Conservation (phyloP, 257 asterid species). For the Solanum pimpinellifolium region DNA sequence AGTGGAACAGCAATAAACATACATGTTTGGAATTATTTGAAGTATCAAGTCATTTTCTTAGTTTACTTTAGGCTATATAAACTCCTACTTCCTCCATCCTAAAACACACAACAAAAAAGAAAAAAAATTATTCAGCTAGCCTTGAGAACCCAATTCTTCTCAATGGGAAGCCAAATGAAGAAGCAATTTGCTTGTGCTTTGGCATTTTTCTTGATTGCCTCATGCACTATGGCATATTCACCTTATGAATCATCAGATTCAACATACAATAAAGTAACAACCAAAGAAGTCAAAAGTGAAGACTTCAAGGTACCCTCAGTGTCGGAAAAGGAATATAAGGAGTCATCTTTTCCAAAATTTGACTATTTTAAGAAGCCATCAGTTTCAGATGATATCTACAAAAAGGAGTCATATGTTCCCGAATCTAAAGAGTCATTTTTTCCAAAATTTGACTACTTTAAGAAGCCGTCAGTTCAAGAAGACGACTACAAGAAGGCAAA, state of each 20-base stretch:
- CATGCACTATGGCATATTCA: neutral
- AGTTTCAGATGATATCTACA: neutral
- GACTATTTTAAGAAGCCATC: neutral
- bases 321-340: neutral
- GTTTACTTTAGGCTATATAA: neutral
- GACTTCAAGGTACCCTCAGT: neutral
- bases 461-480: neutral
- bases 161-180: neutral
- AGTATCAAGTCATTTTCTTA: neutral
- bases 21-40: neutral
- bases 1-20: neutral
- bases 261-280: neutral
- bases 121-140: too few relatives aligned
- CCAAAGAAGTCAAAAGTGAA: neutral
- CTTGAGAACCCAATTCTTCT: neutral
- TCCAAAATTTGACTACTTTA: neutral
- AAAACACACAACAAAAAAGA: neutral
- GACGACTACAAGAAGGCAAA: neutral
- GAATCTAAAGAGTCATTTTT: neutral
- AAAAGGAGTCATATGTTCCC: neutral
- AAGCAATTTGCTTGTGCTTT: neutral
- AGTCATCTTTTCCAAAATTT: neutral
- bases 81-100: neutral
- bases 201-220: neutral
- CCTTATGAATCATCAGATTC: neutral